Percentiles rank a stretch among this genome's conserved stretches.
These are phyloP conservation scores for Blastobotrys mokoenaii DNA, from an alignment of 805 yeast species.

Conservation along the genomic window DNA sequence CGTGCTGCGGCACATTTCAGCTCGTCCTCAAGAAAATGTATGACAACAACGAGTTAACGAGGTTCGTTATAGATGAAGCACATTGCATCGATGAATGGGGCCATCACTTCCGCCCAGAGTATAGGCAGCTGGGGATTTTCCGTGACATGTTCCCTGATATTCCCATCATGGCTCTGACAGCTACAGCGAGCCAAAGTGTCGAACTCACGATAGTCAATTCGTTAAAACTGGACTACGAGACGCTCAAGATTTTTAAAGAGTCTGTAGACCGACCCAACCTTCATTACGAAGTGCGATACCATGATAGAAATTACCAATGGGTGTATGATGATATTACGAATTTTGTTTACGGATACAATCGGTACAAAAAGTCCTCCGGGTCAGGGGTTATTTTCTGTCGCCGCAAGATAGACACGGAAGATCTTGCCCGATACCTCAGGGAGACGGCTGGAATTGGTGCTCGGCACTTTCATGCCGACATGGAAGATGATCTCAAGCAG, in stretches of 20 bases:
- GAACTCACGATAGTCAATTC: background rate
- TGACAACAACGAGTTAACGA: constrained; percentile 52
- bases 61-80: constrained; percentile 93
- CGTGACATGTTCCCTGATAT: constrained; percentile 65
- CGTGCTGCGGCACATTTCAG: constrained; percentile 66
- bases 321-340: constrained; percentile 33
- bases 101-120: constrained; percentile 95
- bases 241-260: constrained; percentile 55
- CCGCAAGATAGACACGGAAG: constrained; percentile 71
- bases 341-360: constrained; percentile 34
- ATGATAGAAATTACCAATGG: constrained; percentile 31
- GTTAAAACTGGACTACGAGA: constrained; percentile 44
- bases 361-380: constrained; percentile 19
- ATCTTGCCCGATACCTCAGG: constrained; percentile 52
- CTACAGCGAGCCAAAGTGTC: constrained; percentile 91
- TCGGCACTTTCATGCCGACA: constrained; percentile 86
- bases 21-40: constrained; percentile 52
- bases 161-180: constrained; percentile 94
- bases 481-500: constrained; percentile 67
- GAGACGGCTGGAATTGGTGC: constrained; percentile 49
- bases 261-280: constrained; percentile 87
- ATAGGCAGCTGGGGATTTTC: constrained; percentile 68
- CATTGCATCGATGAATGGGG: constrained; percentile 99
- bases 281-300: constrained; percentile 60
- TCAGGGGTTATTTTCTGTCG: constrained; percentile 93